phyloP scores from a whole-genome alignment of 2,329 filamentous ascomycete genomes.

The Sclerotinia sclerotiorum region DNA sequence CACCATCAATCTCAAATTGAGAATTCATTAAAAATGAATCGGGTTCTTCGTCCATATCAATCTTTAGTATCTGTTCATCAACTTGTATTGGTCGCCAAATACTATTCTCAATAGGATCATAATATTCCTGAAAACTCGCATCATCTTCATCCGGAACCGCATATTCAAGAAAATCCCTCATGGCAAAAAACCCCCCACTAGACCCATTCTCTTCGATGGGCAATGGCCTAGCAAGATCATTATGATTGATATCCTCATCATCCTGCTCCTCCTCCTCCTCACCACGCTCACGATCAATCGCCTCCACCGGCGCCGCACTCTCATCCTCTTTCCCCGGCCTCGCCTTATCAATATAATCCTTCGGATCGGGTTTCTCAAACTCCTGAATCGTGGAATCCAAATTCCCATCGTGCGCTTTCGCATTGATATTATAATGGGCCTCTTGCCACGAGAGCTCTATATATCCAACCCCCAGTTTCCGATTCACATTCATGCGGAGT shows the following conservation, averaged over 20 bases:
- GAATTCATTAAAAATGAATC: constrained; percentile 24
- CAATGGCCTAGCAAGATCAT: neutral
- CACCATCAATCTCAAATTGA: constrained; percentile 32
- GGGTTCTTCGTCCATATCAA: constrained; percentile 31
- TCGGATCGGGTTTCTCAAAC: neutral
- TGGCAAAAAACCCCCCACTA: constrained; percentile 31
- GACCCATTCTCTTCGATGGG: constrained; percentile 22
- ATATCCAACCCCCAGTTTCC: constrained; percentile 2
- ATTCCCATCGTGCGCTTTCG: neutral
- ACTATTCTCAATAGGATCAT: constrained; percentile 33
- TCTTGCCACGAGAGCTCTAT: constrained; percentile 14
- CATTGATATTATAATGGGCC: neutral
- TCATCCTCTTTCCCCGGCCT: neutral
- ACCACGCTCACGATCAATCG: neutral
- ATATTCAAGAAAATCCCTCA: constrained; percentile 30
- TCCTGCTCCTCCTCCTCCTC: neutral
- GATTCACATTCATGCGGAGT: neutral
- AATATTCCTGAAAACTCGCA: constrained; percentile 1
- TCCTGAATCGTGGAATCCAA: neutral
- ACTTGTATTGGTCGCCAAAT: constrained; percentile 36
- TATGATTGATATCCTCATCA: neutral
- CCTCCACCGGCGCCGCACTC: neutral
- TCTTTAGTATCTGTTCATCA: constrained; percentile 30
- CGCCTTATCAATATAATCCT: constrained; percentile 7
- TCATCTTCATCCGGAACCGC: constrained; percentile 18